These are phyloP conservation scores for Garcia nutans DNA, from an alignment of 345 rosid species.

Conservation along the genomic window DNA sequence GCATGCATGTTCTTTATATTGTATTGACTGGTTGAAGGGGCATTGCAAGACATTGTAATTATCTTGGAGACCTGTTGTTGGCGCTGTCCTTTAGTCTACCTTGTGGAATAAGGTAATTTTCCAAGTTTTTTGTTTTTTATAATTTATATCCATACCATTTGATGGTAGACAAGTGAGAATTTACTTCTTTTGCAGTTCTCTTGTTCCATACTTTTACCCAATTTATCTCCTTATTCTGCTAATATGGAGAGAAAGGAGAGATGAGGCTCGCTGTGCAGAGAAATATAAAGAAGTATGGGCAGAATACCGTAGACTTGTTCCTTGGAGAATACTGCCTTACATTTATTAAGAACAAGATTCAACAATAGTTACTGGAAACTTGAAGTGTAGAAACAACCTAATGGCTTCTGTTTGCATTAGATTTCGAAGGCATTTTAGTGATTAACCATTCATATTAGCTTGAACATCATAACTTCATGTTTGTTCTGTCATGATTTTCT, in stretches of 20 bases:
- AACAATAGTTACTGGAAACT: not conserved
- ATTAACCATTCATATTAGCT: not conserved
- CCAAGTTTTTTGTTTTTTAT: not conserved
- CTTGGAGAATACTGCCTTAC: conserved; percentile 90
- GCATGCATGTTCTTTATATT: not conserved
- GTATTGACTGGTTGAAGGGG: conserved; percentile 54
- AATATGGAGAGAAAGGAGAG: conserved; percentile 90
- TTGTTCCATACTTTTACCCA: conserved; percentile 78
- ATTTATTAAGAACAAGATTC: conserved; percentile 43
- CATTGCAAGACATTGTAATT: conserved; percentile 91
- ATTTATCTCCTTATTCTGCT: conserved; percentile 77
- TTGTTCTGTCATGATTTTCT: not conserved
- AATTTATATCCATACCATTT: not conserved
- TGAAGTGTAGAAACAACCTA: not conserved
- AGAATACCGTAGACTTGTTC: conserved; percentile 69
- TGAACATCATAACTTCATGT: not conserved
- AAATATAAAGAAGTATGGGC: conserved; percentile 86
- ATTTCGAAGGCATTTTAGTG: not conserved
- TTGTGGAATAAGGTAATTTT: conserved; percentile 72
- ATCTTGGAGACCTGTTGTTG: conserved; percentile 89
- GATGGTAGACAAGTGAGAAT: conserved; percentile 2
- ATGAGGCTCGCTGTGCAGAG: conserved; percentile 81
- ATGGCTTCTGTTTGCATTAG: not conserved
- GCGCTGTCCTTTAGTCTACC: conserved; percentile 93
- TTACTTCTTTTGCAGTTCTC: conserved; percentile 54